Evolutionary conservation across 2,329 filamentous ascomycete genomes (phyloP).

Genomic region (Orbilia oligospora): DNA sequence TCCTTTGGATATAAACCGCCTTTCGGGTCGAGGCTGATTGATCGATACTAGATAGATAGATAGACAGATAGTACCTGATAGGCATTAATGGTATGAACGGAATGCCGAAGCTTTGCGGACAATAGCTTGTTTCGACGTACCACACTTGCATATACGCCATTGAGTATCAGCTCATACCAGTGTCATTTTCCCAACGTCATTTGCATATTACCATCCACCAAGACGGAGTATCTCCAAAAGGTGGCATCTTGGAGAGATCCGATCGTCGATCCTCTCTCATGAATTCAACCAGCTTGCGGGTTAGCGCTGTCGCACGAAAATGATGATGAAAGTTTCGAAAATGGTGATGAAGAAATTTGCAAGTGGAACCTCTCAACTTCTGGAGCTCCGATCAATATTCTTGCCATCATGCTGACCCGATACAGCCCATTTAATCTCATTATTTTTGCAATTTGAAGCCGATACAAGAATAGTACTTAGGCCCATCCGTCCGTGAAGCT

Average conservation of each 20-base stretch:
- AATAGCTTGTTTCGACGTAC: constrained; percentile 26
- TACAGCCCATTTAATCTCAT: constrained; percentile 18
- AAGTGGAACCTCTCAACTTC: constrained; percentile 29
- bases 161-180: constrained; percentile 24
- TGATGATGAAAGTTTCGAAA: constrained; percentile 2
- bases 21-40: constrained; percentile 16
- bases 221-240: constrained; percentile 14
- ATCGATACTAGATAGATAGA: background rate
- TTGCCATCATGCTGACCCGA: constrained; percentile 6
- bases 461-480: constrained; percentile 31
- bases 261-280: constrained; percentile 7
- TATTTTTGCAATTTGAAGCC: constrained; percentile 14
- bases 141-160: constrained; percentile 29
- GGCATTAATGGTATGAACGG: background rate
- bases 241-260: background rate
- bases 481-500: constrained; percentile 32
- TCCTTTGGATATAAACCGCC: constrained; percentile 19
- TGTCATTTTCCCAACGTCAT: constrained; percentile 16
- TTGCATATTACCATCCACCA: constrained; percentile 8
- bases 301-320: constrained; percentile 8
- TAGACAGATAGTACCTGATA: background rate
- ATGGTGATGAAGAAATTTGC: constrained; percentile 15
- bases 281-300: background rate
- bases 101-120: constrained; percentile 26
- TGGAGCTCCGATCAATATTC: constrained; percentile 26